These are phyloP conservation scores for Daldinia caldariorum DNA, from an alignment of 495 filamentous ascomycete species.

Conservation along the genomic window DNA sequence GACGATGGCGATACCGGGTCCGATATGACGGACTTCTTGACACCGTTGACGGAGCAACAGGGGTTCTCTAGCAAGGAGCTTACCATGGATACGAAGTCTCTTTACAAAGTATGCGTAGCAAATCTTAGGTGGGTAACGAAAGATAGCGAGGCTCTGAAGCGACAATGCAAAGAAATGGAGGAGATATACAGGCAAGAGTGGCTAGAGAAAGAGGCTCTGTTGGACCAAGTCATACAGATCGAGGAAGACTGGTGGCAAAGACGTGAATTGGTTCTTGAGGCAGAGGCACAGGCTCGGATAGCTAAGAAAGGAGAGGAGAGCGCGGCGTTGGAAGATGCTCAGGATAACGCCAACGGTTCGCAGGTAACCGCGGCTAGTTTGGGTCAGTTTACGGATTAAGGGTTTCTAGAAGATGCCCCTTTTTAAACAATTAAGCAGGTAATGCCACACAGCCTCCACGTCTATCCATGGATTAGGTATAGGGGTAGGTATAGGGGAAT, in stretches of 20 bases:
- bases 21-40: slow-evolving; percentile 58
- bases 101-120: slow-evolving; percentile 77
- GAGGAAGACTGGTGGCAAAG: slow-evolving; percentile 62
- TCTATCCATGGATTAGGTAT: neutral
- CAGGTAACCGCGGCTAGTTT: slow-evolving; percentile 15
- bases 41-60: slow-evolving; percentile 65
- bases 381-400: slow-evolving; percentile 26
- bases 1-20: slow-evolving; percentile 63
- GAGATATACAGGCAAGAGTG: slow-evolving; percentile 78
- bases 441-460: slow-evolving; percentile 1
- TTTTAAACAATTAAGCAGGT: neutral
- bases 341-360: slow-evolving; percentile 22
- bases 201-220: slow-evolving; percentile 79
- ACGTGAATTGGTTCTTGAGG: slow-evolving; percentile 54
- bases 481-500: neutral
- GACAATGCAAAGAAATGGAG: slow-evolving; percentile 72
- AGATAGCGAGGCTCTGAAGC: slow-evolving; percentile 69
- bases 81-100: slow-evolving; percentile 69
- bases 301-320: slow-evolving; percentile 22
- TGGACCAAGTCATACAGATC: slow-evolving; percentile 63
- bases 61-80: slow-evolving; percentile 80
- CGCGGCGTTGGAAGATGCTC: slow-evolving; percentile 6
- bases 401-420: neutral
- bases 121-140: slow-evolving; percentile 84
- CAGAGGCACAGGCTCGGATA: slow-evolving; percentile 40